These are phyloP conservation scores for Fusarium equiseti DNA, from an alignment of 2,329 filamentous ascomycete genomes.

Conservation along the genomic window DNA sequence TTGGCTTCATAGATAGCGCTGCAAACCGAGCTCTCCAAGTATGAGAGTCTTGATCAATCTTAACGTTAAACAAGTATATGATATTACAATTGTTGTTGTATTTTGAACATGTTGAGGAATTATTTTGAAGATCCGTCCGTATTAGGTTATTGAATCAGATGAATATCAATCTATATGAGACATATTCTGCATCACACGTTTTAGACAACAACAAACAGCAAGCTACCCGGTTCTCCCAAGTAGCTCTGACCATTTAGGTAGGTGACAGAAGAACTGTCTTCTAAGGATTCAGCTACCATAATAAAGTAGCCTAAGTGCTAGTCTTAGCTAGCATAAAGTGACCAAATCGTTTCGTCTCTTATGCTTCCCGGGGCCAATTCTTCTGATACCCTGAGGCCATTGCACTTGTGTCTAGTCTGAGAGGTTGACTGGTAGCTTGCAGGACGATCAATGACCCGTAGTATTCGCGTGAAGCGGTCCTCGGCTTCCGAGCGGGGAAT, in stretches of 20 bases:
- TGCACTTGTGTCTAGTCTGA: conserved; percentile 14
- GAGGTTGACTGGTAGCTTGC: conserved; percentile 20
- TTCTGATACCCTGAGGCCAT: no score
- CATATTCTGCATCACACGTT: conserved; percentile 6
- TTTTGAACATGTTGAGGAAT: not conserved
- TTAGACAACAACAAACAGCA: not conserved
- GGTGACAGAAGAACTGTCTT: no score
- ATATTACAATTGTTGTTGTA: not conserved
- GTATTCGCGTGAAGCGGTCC: conserved; percentile 33
- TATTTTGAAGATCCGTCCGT: not conserved
- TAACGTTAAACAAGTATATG: conserved; percentile 21
- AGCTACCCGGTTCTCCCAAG: not conserved
- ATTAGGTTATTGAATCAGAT: not conserved
- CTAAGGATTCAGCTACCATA: no score
- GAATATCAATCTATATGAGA: not conserved
- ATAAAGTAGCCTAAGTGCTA: no score
- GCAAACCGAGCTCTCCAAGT: conserved; percentile 16
- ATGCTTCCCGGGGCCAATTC: no score
- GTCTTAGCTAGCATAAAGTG: no score
- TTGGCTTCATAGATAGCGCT: conserved; percentile 31
- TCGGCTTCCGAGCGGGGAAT: conserved; percentile 46
- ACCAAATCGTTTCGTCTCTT: no score
- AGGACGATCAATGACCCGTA: conserved; percentile 32
- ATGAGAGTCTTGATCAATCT: conserved; percentile 25
- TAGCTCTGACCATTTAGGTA: not conserved